Evolutionary conservation across 2,329 filamentous ascomycete species (phyloP), one percentile per base, ranked within the genome.

Genomic region (Aureobasidium zeae): DNA sequence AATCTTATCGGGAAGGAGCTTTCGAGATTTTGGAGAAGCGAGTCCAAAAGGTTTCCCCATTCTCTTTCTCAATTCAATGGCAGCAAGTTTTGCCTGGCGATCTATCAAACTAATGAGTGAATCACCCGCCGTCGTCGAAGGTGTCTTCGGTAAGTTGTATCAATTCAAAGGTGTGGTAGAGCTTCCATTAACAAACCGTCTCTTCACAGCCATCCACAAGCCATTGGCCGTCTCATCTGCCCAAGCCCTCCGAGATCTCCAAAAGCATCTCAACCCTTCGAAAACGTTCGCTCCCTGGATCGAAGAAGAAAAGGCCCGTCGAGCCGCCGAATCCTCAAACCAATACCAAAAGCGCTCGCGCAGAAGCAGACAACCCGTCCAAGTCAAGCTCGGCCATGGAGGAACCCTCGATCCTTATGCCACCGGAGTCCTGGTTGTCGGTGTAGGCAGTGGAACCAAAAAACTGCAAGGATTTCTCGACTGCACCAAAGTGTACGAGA

Each of bases 351-450:
- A 80, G 48, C 63, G 65, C 35, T 52, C 73, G 78, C 48, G 67
- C 67, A 50, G 66, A 65, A 34, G 70, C 72, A 50, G 77, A 60
- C 73, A 73, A 53, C 69, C 73, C 1, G 61, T 81, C 4, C 77
- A 85, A 49, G 81, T 96, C 53, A 98, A 96, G 70, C 84, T 96
- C 57, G 91, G 91, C 24, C 91, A 98, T 66, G 91, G 91, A 48
- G 91, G 91, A 31, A 98, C 91, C 2, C 74, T 98, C 13, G 91
- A 98, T 58, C 91, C 91, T 19, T 74, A 95, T 55, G 91, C 91
- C 7, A 94, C 88, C 1, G 91, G 91, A 33, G 85, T 98, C 17
- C 74, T 98, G 37, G 87, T 96, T 50, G 72, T 91, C 5, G 91
- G 89, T 45, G 73, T 95, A 41, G 91, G 89, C 25, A 79, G 75